These are phyloP conservation scores for Fusarium floridanum DNA, from an alignment of 2,329 filamentous ascomycete genomes.

Conservation along the genomic window DNA sequence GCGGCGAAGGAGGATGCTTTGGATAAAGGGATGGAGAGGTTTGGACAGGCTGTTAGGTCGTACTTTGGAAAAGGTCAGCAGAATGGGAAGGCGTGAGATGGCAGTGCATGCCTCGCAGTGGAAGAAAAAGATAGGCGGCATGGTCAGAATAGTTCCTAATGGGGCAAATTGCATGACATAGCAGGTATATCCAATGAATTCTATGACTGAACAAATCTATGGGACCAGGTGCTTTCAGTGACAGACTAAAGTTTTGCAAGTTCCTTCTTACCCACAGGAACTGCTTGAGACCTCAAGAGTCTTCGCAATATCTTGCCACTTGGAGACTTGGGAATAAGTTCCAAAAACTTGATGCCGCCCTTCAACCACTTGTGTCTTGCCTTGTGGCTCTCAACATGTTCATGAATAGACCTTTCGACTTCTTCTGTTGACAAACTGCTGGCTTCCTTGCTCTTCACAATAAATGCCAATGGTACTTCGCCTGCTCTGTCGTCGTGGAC, in stretches of 20 bases:
- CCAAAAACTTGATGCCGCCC: constrained; percentile 72
- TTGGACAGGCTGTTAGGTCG: neutral
- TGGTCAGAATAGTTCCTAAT: neutral
- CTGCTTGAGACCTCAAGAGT: constrained; percentile 52
- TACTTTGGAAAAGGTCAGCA: neutral
- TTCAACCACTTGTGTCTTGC: constrained; percentile 77
- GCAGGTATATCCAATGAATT: neutral
- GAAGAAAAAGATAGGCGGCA: neutral
- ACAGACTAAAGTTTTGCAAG: constrained; percentile 16
- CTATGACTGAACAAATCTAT: neutral
- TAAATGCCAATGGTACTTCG: constrained; percentile 73
- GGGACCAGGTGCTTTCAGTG: neutral
- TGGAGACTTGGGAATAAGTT: constrained; percentile 78
- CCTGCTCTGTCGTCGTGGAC: constrained; percentile 70
- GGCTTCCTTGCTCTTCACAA: constrained; percentile 63
- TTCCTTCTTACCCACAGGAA: neutral
- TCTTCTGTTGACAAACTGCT: constrained; percentile 66
- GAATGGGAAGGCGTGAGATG: neutral
- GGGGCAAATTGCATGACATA: neutral
- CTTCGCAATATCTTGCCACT: constrained; percentile 73
- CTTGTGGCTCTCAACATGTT: constrained; percentile 75
- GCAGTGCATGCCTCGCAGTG: no score
- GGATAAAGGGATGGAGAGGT: neutral
- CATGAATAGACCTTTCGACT: constrained; percentile 62
- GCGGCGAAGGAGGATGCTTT: neutral